Base-by-base conservation (phyloP, 2,329 filamentous ascomycete genomes). In the Pestalotiopsis sp. region DNA sequence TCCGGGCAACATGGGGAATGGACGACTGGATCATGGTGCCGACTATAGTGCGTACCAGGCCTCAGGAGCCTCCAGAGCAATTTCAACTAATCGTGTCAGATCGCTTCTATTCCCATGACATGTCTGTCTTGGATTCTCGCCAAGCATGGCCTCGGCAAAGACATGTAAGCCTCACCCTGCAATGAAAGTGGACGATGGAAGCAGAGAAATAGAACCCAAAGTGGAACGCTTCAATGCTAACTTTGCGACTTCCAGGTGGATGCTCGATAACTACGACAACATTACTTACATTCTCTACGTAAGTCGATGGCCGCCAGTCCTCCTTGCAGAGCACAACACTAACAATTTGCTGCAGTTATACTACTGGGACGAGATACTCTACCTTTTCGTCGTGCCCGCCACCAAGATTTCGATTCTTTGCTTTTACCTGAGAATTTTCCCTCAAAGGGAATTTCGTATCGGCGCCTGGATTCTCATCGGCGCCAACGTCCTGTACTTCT, bases 331-430 rank as follows among this genome's bases (percentile, higher is more conserved):
- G 11, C 7, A 4, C 17, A 14, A 12, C 1, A n/a, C 14, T 20
- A 31, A 56, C 14, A 7, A 20, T n/a, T 14, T 4, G 1, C n/a
- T 3, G 7, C 23, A 66, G 64, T 20, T 67, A 14, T 67, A 61
- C 41, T 67, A 38, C 25, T 61, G 38, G 36, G 58, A 67, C 25
- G 64, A 66, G 23, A 31, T 66, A 14, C 17, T 66, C 13, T 66
- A 66, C 31, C n/a, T 39, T 23, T n/a, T 36, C 20, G 52, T 39
- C 17, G 17, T 66, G 9, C 45, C 64, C 9, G 27, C 74, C 17
- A 72, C 71, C 45, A 76, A 76, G 41, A 71, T 74, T 41, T 75
- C 72, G 20, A 75, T 76, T 59, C 71, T 76, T 7, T 69, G 73
- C 17, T 74, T 75, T 61, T 76, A 76, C 67, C 68, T 73, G n/a